Conservation (phyloP, 2,329 filamentous ascomycete species). For the Sporothrix brunneoviolacea region DNA sequence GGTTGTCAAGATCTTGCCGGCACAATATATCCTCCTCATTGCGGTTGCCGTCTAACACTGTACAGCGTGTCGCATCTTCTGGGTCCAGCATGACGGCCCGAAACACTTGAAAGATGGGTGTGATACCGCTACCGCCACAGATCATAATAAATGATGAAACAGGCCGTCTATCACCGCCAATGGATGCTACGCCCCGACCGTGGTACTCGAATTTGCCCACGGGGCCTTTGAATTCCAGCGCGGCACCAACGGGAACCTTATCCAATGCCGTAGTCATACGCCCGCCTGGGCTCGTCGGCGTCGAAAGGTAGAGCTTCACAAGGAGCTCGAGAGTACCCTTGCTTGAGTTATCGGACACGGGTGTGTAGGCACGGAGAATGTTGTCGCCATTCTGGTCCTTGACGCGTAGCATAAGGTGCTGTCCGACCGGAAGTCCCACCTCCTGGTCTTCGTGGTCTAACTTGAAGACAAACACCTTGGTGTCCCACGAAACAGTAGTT, state of each 20-base stretch:
- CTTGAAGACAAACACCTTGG: constrained; percentile 72
- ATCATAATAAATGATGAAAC: constrained; percentile 70
- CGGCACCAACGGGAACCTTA: constrained; percentile 61
- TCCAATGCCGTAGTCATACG: constrained; percentile 80
- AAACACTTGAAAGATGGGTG: constrained; percentile 82
- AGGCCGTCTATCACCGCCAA: constrained; percentile 56
- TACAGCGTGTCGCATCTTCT: constrained; percentile 58
- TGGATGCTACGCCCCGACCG: constrained; percentile 62
- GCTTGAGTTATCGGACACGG: constrained; percentile 58
- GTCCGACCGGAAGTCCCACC: constrained; percentile 73
- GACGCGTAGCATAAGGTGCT: constrained; percentile 80
- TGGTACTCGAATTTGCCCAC: constrained; percentile 80
- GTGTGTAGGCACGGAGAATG: constrained; percentile 83
- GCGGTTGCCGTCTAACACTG: constrained; percentile 74
- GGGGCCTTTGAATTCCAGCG: constrained; percentile 80
- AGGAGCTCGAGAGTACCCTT: constrained; percentile 65
- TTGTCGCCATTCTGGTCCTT: constrained; percentile 64
- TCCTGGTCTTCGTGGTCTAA: constrained; percentile 64
- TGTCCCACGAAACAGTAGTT: constrained; percentile 66
- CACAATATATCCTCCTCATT: constrained; percentile 77
- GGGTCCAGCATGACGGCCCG: constrained; percentile 63
- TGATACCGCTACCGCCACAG: constrained; percentile 82
- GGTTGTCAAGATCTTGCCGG: constrained; percentile 51
- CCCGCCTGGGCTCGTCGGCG: constrained; percentile 58
- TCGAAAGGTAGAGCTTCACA: constrained; percentile 63